Evolutionary conservation across 1,284 basidiomycete species (phyloP).

Genomic region (Ceraceosorus guamensis): DNA sequence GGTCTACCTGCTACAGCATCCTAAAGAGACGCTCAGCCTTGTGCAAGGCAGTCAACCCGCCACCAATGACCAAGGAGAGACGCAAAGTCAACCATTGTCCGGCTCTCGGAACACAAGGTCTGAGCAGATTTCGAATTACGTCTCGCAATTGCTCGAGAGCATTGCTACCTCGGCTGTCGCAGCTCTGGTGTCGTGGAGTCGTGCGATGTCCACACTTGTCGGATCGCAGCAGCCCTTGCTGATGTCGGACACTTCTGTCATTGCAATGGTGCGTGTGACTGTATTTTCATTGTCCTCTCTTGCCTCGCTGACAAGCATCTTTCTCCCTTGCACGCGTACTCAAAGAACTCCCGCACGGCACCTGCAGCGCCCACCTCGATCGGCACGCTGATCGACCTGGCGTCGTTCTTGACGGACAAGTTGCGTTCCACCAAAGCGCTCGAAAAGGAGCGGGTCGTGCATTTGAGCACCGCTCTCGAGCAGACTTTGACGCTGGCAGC

Average conservation of each 20-base stretch:
- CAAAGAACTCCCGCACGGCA: constrained; percentile 24
- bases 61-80: background rate
- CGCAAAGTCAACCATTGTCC: background rate
- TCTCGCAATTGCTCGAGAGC: too few relatives aligned
- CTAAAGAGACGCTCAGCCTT: constrained; percentile 71
- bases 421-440: constrained; percentile 13
- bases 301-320: background rate
- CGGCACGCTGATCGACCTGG: constrained; percentile 39
- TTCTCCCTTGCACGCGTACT: background rate
- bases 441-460: constrained; percentile 1
- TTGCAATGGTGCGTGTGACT: constrained; percentile 62
- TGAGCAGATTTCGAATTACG: too few relatives aligned
- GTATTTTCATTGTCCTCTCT: constrained; percentile 3
- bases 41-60: constrained; percentile 53
- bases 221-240: too few relatives aligned
- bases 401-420: constrained; percentile 23
- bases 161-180: constrained; percentile 49
- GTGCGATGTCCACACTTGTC: constrained; percentile 51
- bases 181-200: constrained; percentile 65
- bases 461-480: constrained; percentile 17
- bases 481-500: constrained; percentile 20
- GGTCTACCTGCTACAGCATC: constrained; percentile 82
- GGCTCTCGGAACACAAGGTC: too few relatives aligned
- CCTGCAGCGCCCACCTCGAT: constrained; percentile 31
- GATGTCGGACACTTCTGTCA: constrained; percentile 56